Evolutionary conservation across 768 basidiomycete genomes (phyloP).

Genomic region (Nidula microcarpa): DNA sequence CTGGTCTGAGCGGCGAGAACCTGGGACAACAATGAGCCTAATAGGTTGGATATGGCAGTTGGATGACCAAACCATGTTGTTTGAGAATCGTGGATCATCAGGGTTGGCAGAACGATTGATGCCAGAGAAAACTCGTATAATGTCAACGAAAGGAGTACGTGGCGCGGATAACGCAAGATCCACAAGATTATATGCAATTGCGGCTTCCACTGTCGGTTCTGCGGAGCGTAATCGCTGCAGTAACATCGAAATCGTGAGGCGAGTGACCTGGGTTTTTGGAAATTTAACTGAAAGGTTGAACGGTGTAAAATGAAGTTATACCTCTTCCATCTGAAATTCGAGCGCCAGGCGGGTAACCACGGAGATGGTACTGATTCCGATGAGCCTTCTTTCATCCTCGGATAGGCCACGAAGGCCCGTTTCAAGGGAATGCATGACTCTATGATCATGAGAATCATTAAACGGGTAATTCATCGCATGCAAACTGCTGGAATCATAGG

Average conservation of each 20-base stretch:
- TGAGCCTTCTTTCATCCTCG: slow-evolving; percentile 80
- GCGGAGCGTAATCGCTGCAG: slow-evolving; percentile 82
- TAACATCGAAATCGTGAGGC: slow-evolving; percentile 89
- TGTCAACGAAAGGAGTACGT: slow-evolving; percentile 74
- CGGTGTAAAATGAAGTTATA: slow-evolving; percentile 14
- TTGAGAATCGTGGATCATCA: slow-evolving; percentile 84
- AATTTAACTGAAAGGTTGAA: neutral
- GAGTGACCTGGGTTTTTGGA: slow-evolving; percentile 56
- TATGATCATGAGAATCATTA: slow-evolving; percentile 40
- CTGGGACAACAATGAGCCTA: slow-evolving; percentile 27
- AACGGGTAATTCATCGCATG: slow-evolving; percentile 36
- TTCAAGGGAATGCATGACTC: slow-evolving; percentile 56
- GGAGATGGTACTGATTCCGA: slow-evolving; percentile 88
- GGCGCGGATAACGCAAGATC: slow-evolving; percentile 83
- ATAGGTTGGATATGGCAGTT: neutral
- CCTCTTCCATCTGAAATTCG: slow-evolving; percentile 85
- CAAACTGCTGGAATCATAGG: slow-evolving; percentile 48
- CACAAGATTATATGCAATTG: slow-evolving; percentile 88
- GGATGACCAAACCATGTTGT: slow-evolving; percentile 67
- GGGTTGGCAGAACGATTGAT: slow-evolving; percentile 86
- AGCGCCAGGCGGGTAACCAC: slow-evolving; percentile 86
- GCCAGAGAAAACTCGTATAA: slow-evolving; percentile 78
- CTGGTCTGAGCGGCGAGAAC: slow-evolving; percentile 89
- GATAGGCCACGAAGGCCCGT: slow-evolving; percentile 62
- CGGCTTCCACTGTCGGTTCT: slow-evolving; percentile 86